These are phyloP conservation scores for Erythrophleum fordii DNA, from an alignment of 306 rosid genomes.

Conservation along the genomic window DNA sequence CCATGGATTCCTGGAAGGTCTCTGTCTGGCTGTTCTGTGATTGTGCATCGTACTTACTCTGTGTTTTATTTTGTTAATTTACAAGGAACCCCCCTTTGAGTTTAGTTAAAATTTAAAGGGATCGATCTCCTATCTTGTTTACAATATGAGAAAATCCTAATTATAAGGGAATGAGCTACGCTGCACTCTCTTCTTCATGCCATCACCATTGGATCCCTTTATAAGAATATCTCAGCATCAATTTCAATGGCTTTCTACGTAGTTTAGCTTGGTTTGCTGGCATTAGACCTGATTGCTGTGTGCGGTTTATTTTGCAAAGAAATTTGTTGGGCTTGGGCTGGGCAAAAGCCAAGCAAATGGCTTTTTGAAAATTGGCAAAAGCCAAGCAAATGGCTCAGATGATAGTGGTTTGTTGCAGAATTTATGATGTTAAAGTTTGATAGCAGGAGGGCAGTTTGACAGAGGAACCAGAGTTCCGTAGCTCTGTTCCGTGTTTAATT, in stretches of 20 bases:
- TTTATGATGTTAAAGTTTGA: background rate
- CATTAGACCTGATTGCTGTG: background rate
- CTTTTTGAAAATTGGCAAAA: too few relatives aligned
- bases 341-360: background rate
- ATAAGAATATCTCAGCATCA: background rate
- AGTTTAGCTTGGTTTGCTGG: slow-evolving; percentile 24
- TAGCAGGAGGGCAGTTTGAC: slow-evolving; percentile 1
- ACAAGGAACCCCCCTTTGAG: slow-evolving; percentile 24
- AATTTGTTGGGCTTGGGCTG: too few relatives aligned
- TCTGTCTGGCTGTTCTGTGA: slow-evolving; percentile 36
- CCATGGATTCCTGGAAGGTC: slow-evolving; percentile 99
- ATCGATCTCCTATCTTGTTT: slow-evolving; percentile 31
- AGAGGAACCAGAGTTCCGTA: background rate
- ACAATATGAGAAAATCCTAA: slow-evolving; percentile 12
- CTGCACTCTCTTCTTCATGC: slow-evolving; percentile 3
- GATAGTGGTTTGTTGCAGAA: slow-evolving; percentile 19
- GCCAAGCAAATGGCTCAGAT: too few relatives aligned
- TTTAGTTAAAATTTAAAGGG: slow-evolving; percentile 24
- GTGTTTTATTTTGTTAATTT: slow-evolving; percentile 28
- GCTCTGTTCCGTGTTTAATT: background rate
- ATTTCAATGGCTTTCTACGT: background rate
- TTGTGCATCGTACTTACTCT: slow-evolving; percentile 3
- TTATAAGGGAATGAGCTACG: slow-evolving; percentile 10
- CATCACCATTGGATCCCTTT: background rate
- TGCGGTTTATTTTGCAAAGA: too few relatives aligned